These are phyloP conservation scores for Trametes maxima DNA, from an alignment of 768 basidiomycete species.

Conservation along the genomic window DNA sequence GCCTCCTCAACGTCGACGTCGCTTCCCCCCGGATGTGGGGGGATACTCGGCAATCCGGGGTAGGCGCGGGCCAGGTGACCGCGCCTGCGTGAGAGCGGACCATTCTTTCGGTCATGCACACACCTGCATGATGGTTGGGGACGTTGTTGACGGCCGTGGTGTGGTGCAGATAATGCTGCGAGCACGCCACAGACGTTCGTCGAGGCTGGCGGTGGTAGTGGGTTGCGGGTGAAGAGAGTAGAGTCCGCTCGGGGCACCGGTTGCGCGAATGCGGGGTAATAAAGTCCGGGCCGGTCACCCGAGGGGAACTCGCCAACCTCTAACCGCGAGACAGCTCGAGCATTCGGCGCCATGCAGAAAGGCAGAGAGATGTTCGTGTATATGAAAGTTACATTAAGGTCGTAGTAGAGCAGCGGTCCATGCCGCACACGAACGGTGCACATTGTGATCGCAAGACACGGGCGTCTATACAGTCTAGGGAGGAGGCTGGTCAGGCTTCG, in stretches of 20 bases:
- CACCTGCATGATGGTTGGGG: background rate
- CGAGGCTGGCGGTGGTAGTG: no score
- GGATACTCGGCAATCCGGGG: slow-evolving; percentile 15
- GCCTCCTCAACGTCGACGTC: background rate
- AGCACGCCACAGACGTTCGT: no score
- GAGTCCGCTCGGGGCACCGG: no score
- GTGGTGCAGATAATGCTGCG: background rate
- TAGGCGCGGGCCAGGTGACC: slow-evolving; percentile 9
- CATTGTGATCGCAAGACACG: background rate
- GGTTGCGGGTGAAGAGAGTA: no score
- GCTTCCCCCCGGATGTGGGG: background rate
- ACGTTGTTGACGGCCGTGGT: background rate
- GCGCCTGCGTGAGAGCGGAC: background rate
- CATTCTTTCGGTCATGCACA: background rate
- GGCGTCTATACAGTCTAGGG: background rate
- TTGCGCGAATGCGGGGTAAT: no score
- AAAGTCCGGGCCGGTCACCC: no score
- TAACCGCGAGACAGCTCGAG: no score
- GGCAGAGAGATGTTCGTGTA: no score
- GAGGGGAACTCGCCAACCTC: no score
- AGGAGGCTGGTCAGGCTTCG: slow-evolving; percentile 1
- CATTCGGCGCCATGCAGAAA: no score
- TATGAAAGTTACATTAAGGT: no score
- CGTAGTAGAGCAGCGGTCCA: no score
- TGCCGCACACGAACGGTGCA: background rate